Conservation (phyloP, 345 rosid species). For the Viola odorata region DNA sequence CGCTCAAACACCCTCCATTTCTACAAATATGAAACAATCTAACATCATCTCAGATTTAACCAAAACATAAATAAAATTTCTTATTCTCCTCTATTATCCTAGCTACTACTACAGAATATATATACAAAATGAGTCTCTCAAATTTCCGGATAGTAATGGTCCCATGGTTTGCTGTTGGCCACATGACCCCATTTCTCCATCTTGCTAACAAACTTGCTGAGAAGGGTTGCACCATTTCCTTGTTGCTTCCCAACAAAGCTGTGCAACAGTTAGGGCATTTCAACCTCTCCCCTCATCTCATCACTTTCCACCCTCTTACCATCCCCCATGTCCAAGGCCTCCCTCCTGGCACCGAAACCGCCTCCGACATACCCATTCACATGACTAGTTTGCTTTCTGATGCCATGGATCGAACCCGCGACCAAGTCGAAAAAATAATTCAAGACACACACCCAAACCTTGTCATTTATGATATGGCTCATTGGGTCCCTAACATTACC, state of each 20-base stretch:
- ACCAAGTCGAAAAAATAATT: constrained; percentile 42
- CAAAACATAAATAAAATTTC: too few species aligned
- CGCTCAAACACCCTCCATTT: too few species aligned
- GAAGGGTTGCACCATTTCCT: constrained; percentile 41
- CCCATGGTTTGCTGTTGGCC: constrained; percentile 62
- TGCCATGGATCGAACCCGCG: constrained; percentile 57
- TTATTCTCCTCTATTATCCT: too few species aligned
- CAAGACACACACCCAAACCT: constrained; percentile 32
- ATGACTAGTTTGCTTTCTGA: constrained; percentile 35
- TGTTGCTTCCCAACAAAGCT: constrained; percentile 45
- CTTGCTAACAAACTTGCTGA: constrained; percentile 51
- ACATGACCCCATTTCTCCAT: constrained; percentile 52
- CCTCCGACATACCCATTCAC: constrained; percentile 55
- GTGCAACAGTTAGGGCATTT: constrained; percentile 23
- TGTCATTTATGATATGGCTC: constrained; percentile 44
- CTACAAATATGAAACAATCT: too few species aligned
- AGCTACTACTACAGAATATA: too few species aligned
- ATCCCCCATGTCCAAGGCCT: constrained; percentile 51
- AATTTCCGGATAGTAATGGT: constrained; percentile 43
- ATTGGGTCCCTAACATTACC: constrained; percentile 58
- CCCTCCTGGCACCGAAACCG: constrained; percentile 64
- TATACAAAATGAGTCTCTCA: neutral
- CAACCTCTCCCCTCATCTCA: constrained; percentile 35
- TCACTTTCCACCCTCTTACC: constrained; percentile 29
- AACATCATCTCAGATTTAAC: too few species aligned